These are phyloP conservation scores for Periconia sp. DNA, from an alignment of 2,329 filamentous ascomycete species.

Conservation along the genomic window DNA sequence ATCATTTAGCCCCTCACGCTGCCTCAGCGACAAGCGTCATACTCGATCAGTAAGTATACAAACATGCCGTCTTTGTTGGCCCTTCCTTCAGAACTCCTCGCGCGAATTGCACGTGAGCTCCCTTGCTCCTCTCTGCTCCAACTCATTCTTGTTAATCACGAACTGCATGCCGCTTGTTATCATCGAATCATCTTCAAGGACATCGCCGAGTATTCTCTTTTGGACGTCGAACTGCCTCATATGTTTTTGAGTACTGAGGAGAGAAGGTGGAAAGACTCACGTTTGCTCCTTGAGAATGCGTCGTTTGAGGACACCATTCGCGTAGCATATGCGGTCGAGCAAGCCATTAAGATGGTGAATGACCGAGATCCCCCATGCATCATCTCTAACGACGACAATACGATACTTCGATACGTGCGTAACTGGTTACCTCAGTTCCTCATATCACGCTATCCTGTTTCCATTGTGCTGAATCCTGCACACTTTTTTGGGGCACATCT, in stretches of 20 bases:
- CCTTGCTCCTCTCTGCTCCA: constrained; percentile 22
- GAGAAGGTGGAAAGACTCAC: too few relatives aligned
- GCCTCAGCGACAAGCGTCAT: too few relatives aligned
- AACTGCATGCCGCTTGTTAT: constrained; percentile 20
- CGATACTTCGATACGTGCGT: constrained; percentile 9
- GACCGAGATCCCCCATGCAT: neutral
- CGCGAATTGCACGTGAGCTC: constrained; percentile 22
- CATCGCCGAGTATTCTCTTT: too few relatives aligned
- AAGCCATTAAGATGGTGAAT: constrained; percentile 3
- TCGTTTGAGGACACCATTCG: constrained; percentile 17
- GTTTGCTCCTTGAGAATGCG: constrained; percentile 8
- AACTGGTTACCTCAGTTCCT: constrained; percentile 30
- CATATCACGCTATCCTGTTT: constrained; percentile 21
- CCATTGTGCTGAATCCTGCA: constrained; percentile 12
- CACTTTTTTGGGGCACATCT: constrained; percentile 19
- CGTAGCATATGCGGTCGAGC: constrained; percentile 23
- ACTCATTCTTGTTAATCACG: constrained; percentile 17
- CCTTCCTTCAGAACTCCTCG: constrained; percentile 28
- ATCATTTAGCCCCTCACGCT: too few relatives aligned
- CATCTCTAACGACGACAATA: constrained; percentile 2
- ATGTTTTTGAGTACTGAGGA: too few relatives aligned
- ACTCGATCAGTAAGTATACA: too few relatives aligned
- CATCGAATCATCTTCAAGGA: constrained; percentile 22
- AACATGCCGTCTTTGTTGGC: constrained; percentile 5
- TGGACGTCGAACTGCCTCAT: too few relatives aligned